Conservation (phyloP, 441 rosid species). For the Brassica balearica region DNA sequence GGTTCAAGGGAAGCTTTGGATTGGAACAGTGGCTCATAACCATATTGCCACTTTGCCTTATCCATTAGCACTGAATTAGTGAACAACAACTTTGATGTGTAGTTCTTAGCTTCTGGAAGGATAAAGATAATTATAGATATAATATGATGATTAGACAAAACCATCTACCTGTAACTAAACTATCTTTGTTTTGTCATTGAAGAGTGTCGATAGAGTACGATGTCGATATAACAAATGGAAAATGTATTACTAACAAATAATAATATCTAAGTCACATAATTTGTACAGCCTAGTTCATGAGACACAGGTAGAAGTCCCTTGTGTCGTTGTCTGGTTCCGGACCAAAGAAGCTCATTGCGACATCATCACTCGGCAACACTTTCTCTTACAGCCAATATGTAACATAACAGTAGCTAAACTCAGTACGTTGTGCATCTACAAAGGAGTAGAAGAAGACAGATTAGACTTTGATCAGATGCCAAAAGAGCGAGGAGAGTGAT, state of each 20-base stretch:
- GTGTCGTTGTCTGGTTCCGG: conserved; percentile 21
- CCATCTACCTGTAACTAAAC: conserved; percentile 25
- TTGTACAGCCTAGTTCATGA: conserved; percentile 14
- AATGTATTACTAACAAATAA: neutral
- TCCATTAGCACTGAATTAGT: conserved; percentile 46
- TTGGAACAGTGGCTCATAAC: conserved; percentile 96
- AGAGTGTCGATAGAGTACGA: neutral
- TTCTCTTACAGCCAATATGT: conserved; percentile 23
- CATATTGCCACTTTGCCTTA: conserved; percentile 87
- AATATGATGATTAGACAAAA: conserved; percentile 10
- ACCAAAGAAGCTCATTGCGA: conserved; percentile 20
- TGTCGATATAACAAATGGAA: neutral
- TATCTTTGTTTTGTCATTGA: neutral
- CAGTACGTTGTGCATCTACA: conserved; percentile 9
- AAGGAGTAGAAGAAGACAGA: conserved; percentile 2
- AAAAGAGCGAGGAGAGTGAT: conserved; percentile 7
- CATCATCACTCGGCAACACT: conserved; percentile 8
- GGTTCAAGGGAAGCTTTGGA: conserved; percentile 88
- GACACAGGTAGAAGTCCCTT: conserved; percentile 8
- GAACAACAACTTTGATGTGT: conserved; percentile 9
- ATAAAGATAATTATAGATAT: neutral
- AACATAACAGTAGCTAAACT: conserved; percentile 4
- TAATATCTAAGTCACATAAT: conserved; percentile 3
- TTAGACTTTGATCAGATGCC: neutral
- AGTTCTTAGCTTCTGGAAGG: conserved; percentile 2